Conservation (phyloP, 176 grass and related monocot species). For the Musa itinerans region DNA sequence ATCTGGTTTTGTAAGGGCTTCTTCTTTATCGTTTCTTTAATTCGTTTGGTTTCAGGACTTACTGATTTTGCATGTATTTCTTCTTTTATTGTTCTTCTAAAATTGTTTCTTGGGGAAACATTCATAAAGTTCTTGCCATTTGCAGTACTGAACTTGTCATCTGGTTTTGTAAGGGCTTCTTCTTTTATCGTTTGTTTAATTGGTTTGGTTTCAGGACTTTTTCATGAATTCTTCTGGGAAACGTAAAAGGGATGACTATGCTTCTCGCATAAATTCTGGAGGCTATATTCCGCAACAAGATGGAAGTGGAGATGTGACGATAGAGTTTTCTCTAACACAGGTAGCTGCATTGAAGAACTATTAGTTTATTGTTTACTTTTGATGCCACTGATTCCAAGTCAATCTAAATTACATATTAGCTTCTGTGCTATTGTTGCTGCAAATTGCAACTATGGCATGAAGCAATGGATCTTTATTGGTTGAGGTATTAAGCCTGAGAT, state of each 20-base stretch:
- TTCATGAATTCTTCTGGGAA: conserved; percentile 71
- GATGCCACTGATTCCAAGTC: not conserved
- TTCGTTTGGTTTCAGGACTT: conserved; percentile 39
- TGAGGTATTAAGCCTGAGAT: no score
- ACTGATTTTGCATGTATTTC: conserved; percentile 7
- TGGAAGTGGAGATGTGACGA: conserved; percentile 60
- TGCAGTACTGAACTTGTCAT: not conserved
- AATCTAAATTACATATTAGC: not conserved
- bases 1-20: not conserved
- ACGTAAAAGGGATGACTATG: conserved; percentile 87
- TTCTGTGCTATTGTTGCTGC: no score
- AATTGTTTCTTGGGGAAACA: no score
- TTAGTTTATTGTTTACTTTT: not conserved
- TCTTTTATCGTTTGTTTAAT: not conserved
- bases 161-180: not conserved
- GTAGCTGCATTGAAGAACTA: conserved; percentile 1
- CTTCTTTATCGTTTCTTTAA: not conserved
- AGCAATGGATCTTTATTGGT: no score
- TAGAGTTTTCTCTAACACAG: conserved; percentile 35
- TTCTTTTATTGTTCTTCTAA: no score
- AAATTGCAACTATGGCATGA: no score
- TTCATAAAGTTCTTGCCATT: not conserved
- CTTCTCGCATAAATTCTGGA: conserved; percentile 64
- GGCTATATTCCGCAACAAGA: conserved; percentile 92
- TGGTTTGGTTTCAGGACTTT: conserved; percentile 41